phyloP scores from a whole-genome alignment of 306 rosid genomes.

The Cicer bijugum region DNA sequence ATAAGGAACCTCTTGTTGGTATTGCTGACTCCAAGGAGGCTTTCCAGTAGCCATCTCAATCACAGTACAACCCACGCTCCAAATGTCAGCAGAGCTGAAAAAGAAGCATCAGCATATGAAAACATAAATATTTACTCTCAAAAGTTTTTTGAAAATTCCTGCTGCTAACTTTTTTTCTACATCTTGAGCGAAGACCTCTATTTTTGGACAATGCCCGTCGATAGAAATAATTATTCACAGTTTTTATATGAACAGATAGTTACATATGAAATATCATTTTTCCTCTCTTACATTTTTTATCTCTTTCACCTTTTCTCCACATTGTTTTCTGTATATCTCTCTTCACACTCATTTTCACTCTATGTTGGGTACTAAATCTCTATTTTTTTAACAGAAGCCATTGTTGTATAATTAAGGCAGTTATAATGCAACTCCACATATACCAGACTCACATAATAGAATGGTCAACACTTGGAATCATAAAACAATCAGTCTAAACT shows the following conservation, averaged over 20 bases:
- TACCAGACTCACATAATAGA: constrained; percentile 20
- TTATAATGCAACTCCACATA: constrained; percentile 29
- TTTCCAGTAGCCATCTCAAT: constrained; percentile 99
- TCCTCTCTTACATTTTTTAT: background rate
- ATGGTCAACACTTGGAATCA: constrained; percentile 17
- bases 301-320: background rate
- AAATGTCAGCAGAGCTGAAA: constrained; percentile 96
- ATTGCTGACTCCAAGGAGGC: constrained; percentile 99
- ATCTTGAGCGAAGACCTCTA: constrained; percentile 19
- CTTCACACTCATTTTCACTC: background rate
- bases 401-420: constrained; percentile 18
- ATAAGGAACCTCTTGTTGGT: constrained; percentile 81
- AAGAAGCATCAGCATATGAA: constrained; percentile 35
- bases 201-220: background rate
- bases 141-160: constrained; percentile 38
- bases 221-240: background rate
- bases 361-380: background rate
- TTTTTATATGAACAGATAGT: background rate
- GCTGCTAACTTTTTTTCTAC: constrained; percentile 18
- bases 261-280: background rate
- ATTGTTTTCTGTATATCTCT: constrained; percentile 4
- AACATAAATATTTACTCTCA: constrained; percentile 40
- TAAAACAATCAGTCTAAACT: background rate
- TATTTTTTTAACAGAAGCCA: constrained; percentile 27
- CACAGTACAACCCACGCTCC: constrained; percentile 99